Base-by-base conservation (phyloP, 495 filamentous ascomycete species). In the Aspergillus carlsbadensis region DNA sequence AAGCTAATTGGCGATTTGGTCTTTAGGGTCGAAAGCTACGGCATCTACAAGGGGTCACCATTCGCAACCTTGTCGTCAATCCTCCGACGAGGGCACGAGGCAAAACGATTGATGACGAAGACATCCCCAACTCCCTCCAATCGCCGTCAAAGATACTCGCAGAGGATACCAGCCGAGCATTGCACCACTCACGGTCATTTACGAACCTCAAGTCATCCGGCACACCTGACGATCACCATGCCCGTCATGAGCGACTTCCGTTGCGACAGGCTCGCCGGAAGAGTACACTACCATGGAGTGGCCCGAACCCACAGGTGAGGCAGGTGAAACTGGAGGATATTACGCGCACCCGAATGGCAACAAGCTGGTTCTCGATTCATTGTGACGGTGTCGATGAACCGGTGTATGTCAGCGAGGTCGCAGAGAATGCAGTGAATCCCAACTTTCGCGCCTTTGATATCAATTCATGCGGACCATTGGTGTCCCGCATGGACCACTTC, bases 301-400 rank as follows among this genome's bases (percentile, higher is more conserved):
- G 81, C 57, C 79, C 82, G n/a, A 85, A 80, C 48, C 87, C 89
- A 0, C 76, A 78, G 26, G 79, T 77, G 15, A 67, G 89, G 59
- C 92, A 96, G 78, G 83, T 86, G 62, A 88, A 83, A 61, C 70
- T 96, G 41, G 88, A 94, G 63, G 83, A 90, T 60, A 81, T 87
- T 2, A 83, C 85, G 18, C 81, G 82, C 29, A 83, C 75, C 58
- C 81, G 84, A 50, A 86, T 95, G 76, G 89, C 85, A n/a, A 89
- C 96, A 70, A 83, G 85, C 10, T 97, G 96, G 81, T 95, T 96
- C 68, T 87, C 90, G 0, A 70, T 98, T 21, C 92, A 96, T 71
- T 83, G 82, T 56, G 78, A 80, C 7, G 80, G 73, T 1, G 68
- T 80, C 42, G 70, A 81, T 35, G 86, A 89, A 17, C 92, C 94